Evolutionary conservation across 2,329 filamentous ascomycete species (phyloP).

Genomic region (Pestalotiopsis sp.): DNA sequence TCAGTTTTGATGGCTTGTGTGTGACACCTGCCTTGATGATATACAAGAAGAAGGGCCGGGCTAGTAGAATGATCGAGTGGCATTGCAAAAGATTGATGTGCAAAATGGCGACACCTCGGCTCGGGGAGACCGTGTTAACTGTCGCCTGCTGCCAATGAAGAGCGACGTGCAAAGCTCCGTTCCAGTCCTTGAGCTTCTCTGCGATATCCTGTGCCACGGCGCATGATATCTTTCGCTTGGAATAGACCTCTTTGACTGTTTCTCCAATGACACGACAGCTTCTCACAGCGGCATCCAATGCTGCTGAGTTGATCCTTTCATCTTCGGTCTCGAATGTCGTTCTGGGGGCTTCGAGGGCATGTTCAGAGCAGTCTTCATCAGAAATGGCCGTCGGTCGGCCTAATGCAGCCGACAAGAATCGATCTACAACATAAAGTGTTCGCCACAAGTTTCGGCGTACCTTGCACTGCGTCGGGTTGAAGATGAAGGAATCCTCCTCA

Average conservation of each 20-base stretch:
- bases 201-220: conserved; percentile 60
- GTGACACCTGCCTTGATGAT: conserved; percentile 46
- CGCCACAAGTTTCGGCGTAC: conserved; percentile 64
- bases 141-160: conserved; percentile 55
- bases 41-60: conserved; percentile 66
- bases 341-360: conserved; percentile 37
- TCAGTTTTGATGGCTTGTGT: conserved; percentile 30
- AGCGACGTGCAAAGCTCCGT: conserved; percentile 47
- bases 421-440: conserved; percentile 66
- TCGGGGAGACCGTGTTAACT: conserved; percentile 40
- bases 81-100: conserved; percentile 65
- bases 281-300: conserved; percentile 58
- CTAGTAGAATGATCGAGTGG: conserved; percentile 65
- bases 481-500: conserved; percentile 60
- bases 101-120: conserved; percentile 60
- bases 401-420: conserved; percentile 64
- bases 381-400: conserved; percentile 65
- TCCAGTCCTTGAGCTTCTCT: conserved; percentile 55
- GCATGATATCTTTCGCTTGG: conserved; percentile 60
- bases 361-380: conserved; percentile 63
- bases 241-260: conserved; percentile 63
- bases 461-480: conserved; percentile 46
- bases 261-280: conserved; percentile 60
- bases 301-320: conserved; percentile 32
- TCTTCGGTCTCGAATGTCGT: conserved; percentile 11